phyloP scores from a whole-genome alignment of 441 rosid species.

The Monsonia emarginata region DNA sequence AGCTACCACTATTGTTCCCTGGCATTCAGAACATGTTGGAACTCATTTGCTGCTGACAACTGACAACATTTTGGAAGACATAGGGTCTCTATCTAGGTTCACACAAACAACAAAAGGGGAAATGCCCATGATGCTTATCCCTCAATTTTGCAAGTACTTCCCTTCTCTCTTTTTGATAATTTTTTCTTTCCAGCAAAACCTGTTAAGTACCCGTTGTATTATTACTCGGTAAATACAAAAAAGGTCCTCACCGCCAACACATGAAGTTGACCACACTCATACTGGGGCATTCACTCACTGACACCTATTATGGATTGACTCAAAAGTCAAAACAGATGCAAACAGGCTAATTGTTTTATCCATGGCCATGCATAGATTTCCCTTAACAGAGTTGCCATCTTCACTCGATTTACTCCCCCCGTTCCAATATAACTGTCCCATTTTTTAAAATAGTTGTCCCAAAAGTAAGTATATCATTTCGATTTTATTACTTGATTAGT shows the following conservation, averaged over 20 bases:
- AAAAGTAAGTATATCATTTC: too few relatives aligned
- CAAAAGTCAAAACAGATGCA: not conserved
- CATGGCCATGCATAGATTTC: not conserved
- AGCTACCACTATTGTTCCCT: conserved; percentile 88
- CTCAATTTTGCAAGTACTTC: not conserved
- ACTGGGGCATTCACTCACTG: not conserved
- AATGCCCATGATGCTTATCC: not conserved
- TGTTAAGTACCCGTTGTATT: not conserved
- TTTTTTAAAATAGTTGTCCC: too few relatives aligned
- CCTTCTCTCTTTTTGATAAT: not conserved
- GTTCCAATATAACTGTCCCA: too few relatives aligned
- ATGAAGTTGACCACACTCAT: not conserved
- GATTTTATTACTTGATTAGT: too few relatives aligned
- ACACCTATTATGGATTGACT: not conserved
- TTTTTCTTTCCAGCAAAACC: not conserved
- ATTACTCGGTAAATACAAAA: too few relatives aligned
- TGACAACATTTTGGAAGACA: conserved; percentile 7
- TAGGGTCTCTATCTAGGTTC: conserved; percentile 2
- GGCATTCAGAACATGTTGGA: conserved; percentile 32
- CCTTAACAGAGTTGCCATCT: not conserved
- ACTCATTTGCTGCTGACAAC: conserved; percentile 12
- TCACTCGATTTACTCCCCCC: too few relatives aligned
- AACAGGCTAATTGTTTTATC: not conserved
- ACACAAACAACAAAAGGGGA: conserved; percentile 10
- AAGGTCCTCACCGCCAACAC: not conserved